phyloP scores from a whole-genome alignment of 176 grass and related monocot species.

The Carex scoparia region DNA sequence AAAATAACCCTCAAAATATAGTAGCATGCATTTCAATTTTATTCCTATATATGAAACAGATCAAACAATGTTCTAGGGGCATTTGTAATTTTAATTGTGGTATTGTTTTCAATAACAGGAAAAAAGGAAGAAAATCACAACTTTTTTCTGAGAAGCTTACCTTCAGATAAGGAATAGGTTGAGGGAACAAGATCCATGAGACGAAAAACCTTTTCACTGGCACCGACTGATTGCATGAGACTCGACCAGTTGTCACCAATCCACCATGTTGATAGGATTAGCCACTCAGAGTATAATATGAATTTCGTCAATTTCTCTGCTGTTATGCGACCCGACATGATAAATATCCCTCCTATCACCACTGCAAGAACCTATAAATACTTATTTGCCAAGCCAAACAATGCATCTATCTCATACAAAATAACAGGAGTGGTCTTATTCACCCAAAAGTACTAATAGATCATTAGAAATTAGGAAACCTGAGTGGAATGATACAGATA shows the following conservation, averaged over 20 bases:
- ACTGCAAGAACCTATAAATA: conserved; percentile 88
- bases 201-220: conserved; percentile 95
- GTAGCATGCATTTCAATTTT: background rate
- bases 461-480: conserved; percentile 40
- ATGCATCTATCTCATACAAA: conserved; percentile 21
- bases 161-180: conserved; percentile 58
- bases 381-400: conserved; percentile 66
- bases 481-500: conserved; percentile 97
- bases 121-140: background rate
- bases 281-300: conserved; percentile 88
- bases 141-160: conserved; percentile 23
- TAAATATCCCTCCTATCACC: conserved; percentile 88
- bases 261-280: conserved; percentile 98
- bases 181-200: conserved; percentile 93
- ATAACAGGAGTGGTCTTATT: conserved; percentile 12
- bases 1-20: background rate
- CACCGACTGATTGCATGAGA: conserved; percentile 88
- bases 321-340: conserved; percentile 76
- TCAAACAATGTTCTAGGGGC: background rate
- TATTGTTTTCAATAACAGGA: background rate
- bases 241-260: conserved; percentile 99
- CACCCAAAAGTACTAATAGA: background rate
- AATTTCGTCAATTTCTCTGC: conserved; percentile 98
- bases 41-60: background rate
- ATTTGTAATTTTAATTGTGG: background rate